Conservation (phyloP, 495 filamentous ascomycete genomes). For the Apiosordaria backusii region DNA sequence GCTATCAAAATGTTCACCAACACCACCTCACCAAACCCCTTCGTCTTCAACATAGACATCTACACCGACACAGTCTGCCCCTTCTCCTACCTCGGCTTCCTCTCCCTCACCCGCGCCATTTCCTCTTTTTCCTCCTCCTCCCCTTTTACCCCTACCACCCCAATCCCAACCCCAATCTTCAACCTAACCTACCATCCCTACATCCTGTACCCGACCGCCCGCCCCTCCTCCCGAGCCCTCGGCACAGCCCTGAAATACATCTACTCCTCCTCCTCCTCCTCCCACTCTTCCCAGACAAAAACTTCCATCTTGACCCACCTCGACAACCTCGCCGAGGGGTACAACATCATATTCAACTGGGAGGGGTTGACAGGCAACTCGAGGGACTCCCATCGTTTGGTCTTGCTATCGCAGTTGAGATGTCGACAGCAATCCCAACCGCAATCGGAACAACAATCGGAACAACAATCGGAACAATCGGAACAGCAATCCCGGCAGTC, state of each 20-base stretch:
- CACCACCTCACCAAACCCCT: constrained; percentile 4
- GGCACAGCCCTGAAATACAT: background rate
- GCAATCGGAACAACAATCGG: constrained; percentile 49
- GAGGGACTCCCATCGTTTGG: constrained; percentile 69
- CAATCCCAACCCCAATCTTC: constrained; percentile 51
- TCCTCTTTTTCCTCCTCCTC: constrained; percentile 51
- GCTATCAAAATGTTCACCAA: too few species aligned
- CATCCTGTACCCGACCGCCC: constrained; percentile 63
- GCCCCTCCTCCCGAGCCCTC: background rate
- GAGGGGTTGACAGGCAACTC: constrained; percentile 71
- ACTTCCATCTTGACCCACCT: constrained; percentile 22
- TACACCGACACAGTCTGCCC: constrained; percentile 79
- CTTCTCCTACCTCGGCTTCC: constrained; percentile 80
- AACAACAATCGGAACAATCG: constrained; percentile 15
- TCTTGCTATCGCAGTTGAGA: constrained; percentile 50
- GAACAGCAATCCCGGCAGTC: background rate
- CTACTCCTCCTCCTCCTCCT: background rate
- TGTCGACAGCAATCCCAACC: background rate
- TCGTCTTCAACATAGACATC: constrained; percentile 62
- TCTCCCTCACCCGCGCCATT: constrained; percentile 67
- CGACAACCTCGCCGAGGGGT: constrained; percentile 10
- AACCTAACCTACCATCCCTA: constrained; percentile 69
- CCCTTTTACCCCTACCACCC: constrained; percentile 39
- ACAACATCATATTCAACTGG: constrained; percentile 66
- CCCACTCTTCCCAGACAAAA: background rate